These are phyloP conservation scores for Euptelea pleiosperma DNA, from an alignment of 164 flowering plant genomes.

Conservation along the genomic window DNA sequence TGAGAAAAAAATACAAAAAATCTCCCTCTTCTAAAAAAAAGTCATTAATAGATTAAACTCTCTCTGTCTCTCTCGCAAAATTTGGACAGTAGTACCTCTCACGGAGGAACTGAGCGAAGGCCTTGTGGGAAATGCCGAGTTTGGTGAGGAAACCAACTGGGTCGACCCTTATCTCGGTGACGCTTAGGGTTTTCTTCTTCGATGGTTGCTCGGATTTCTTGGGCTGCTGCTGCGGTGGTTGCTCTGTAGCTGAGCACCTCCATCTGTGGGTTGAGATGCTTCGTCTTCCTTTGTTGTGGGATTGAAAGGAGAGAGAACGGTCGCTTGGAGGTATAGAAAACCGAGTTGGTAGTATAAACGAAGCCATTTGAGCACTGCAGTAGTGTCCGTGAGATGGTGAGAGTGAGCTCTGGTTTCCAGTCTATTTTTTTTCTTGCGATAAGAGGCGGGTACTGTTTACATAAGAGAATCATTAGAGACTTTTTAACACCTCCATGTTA, in stretches of 20 bases:
- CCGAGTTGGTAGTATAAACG: slow-evolving; percentile 12
- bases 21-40: too few relatives aligned
- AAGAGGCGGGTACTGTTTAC: slow-evolving; percentile 3
- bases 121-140: slow-evolving; percentile 64
- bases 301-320: slow-evolving; percentile 5
- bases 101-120: slow-evolving; percentile 75
- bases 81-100: slow-evolving; percentile 46
- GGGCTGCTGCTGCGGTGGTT: slow-evolving; percentile 22
- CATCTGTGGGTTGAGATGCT: slow-evolving; percentile 29
- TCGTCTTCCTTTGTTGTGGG: slow-evolving; percentile 11
- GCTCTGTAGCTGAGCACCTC: slow-evolving; percentile 47
- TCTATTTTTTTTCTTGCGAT: background rate
- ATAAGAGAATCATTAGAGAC: too few relatives aligned
- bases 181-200: slow-evolving; percentile 16
- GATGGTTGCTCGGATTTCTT: slow-evolving; percentile 13
- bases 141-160: slow-evolving; percentile 82
- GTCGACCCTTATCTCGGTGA: slow-evolving; percentile 42
- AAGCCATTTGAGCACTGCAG: slow-evolving; percentile 11
- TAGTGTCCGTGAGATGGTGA: background rate
- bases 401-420: background rate
- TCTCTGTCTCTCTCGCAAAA: too few relatives aligned
- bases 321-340: slow-evolving; percentile 12
- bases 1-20: too few relatives aligned
- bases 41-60: too few relatives aligned
- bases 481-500: too few relatives aligned